These are phyloP conservation scores for Solanum dulcamara DNA, from an alignment of 257 asterid species.

Conservation along the genomic window DNA sequence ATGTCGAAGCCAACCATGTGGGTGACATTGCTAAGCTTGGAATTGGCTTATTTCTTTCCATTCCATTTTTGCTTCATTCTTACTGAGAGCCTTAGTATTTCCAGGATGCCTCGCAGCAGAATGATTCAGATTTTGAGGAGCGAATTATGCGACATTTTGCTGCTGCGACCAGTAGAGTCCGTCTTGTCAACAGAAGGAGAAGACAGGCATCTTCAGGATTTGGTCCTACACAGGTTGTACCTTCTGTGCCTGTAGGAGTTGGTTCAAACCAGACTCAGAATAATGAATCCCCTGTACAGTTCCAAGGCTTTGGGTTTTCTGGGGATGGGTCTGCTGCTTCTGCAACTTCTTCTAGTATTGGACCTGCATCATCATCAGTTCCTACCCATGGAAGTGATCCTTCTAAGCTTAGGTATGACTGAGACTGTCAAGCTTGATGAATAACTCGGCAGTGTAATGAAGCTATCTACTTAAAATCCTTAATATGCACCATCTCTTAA, in stretches of 20 bases:
- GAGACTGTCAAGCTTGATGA: background rate
- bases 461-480: background rate
- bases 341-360: constrained; percentile 4
- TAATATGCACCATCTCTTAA: background rate
- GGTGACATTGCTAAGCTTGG: background rate
- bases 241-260: constrained; percentile 20
- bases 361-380: constrained; percentile 2
- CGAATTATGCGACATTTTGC: constrained; percentile 26
- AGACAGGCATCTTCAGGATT: constrained; percentile 20
- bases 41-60: background rate
- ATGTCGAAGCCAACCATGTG: constrained; percentile 21
- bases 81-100: constrained; percentile 2
- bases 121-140: constrained; percentile 29
- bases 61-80: background rate
- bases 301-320: constrained; percentile 1
- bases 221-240: constrained; percentile 17
- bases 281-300: background rate
- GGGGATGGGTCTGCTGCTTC: constrained; percentile 7
- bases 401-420: constrained; percentile 29
- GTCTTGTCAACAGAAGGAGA: constrained; percentile 17
- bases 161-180: constrained; percentile 20
- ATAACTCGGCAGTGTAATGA: background rate
- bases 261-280: constrained; percentile 6
- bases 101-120: constrained; percentile 18
- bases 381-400: background rate